Evolutionary conservation across 768 basidiomycete species (phyloP).

Genomic region (Lactarius sanguifluus): DNA sequence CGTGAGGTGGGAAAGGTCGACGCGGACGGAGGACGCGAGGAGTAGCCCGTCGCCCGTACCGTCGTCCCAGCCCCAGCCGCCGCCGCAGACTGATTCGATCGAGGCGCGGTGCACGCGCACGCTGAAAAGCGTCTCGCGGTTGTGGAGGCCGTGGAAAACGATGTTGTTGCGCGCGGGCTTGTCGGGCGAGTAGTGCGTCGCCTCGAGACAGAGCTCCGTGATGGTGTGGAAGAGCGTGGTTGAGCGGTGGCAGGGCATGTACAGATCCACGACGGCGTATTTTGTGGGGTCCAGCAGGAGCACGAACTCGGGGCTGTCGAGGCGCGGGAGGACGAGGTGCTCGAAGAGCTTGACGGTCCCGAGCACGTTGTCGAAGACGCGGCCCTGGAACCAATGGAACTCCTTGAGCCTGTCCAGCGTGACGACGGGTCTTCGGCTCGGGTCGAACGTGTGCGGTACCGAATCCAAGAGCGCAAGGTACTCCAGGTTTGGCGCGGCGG

Average conservation of each 20-base stretch:
- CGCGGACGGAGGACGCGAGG: constrained; percentile 15
- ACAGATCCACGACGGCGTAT: neutral
- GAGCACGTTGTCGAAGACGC: constrained; percentile 14
- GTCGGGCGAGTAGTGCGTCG: constrained; percentile 5
- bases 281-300: constrained; percentile 16
- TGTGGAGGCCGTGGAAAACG: constrained; percentile 18
- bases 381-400: constrained; percentile 21
- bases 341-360: constrained; percentile 26
- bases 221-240: neutral
- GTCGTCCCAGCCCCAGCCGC: neutral
- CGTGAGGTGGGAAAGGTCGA: constrained; percentile 9
- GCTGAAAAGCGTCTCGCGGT: constrained; percentile 17
- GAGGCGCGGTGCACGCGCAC: constrained; percentile 5
- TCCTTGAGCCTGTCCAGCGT: constrained; percentile 6
- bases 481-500: constrained; percentile 19
- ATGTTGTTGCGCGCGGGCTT: constrained; percentile 20
- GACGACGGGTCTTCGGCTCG: neutral
- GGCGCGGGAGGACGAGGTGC: constrained; percentile 14
- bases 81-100: constrained; percentile 6
- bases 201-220: constrained; percentile 21
- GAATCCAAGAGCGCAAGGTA: constrained; percentile 16
- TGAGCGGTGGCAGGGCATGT: constrained; percentile 10
- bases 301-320: constrained; percentile 5
- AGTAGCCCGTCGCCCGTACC: neutral
- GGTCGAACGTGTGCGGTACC: constrained; percentile 17